A percentile compares a stretch with the other conserved stretches of the same genome.
Evolutionary conservation across 306 rosid species (phyloP).

Genomic region (Lablab purpureus): DNA sequence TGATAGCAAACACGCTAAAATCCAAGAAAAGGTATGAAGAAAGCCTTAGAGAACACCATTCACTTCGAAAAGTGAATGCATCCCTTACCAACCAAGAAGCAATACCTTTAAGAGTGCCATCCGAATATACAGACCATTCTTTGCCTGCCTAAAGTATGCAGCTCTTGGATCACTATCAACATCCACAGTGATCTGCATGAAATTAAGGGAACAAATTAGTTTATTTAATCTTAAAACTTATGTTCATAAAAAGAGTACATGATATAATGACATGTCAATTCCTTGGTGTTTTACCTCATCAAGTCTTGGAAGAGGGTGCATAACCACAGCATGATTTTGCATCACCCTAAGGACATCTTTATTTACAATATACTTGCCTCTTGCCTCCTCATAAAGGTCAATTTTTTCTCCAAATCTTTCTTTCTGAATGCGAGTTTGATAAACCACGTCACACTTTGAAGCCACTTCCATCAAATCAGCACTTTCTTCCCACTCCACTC

Average conservation of each 20-base stretch:
- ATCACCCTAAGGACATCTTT: slow-evolving; percentile 66
- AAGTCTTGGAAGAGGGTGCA: slow-evolving; percentile 97
- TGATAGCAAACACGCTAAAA: neutral
- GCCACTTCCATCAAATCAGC: slow-evolving; percentile 87
- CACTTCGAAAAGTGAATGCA: slow-evolving; percentile 40
- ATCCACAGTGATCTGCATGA: slow-evolving; percentile 71
- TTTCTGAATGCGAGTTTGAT: slow-evolving; percentile 92
- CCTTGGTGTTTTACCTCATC: slow-evolving; percentile 64
- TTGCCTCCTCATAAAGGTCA: slow-evolving; percentile 82
- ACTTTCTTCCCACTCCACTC: slow-evolving; percentile 91
- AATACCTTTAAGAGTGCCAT: slow-evolving; percentile 89
- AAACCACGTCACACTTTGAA: slow-evolving; percentile 81
- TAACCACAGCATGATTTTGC: slow-evolving; percentile 82
- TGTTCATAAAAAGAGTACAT: neutral
- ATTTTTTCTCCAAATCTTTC: slow-evolving; percentile 83
- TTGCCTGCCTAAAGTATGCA: slow-evolving; percentile 89
- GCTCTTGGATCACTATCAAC: slow-evolving; percentile 86
- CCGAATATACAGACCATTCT: slow-evolving; percentile 81
- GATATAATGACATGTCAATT: too few species aligned
- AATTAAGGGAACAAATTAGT: slow-evolving; percentile 27
- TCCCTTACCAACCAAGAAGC: slow-evolving; percentile 73
- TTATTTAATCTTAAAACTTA: slow-evolving; percentile 22
- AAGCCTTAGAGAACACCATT: slow-evolving; percentile 17
- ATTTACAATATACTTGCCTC: slow-evolving; percentile 90
- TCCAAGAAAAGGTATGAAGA: slow-evolving; percentile 5